Evolutionary conservation across 1,139 yeast species (phyloP).

Genomic region (Blastobotrys capitulatus): DNA sequence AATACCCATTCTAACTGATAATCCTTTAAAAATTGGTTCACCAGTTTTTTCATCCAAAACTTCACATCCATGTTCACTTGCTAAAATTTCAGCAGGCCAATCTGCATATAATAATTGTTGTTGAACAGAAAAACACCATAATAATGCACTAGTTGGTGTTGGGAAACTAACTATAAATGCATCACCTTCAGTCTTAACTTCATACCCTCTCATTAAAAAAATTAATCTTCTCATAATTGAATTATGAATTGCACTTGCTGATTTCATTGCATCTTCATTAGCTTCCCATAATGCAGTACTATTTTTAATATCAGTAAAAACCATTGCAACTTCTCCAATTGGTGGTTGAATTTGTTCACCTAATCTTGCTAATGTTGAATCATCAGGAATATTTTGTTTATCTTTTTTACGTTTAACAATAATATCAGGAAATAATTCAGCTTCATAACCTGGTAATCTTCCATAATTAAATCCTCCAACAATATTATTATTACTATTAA

Average conservation of each 20-base stretch:
- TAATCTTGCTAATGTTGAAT: slow-evolving; percentile 71
- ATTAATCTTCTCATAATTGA: slow-evolving; percentile 90
- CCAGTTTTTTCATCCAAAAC: slow-evolving; percentile 62
- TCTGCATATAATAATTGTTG: slow-evolving; percentile 76
- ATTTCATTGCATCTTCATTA: slow-evolving; percentile 90
- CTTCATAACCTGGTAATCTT: slow-evolving; percentile 40
- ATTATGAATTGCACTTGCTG: slow-evolving; percentile 93
- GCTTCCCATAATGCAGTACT: slow-evolving; percentile 93
- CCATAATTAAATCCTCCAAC: slow-evolving; percentile 16
- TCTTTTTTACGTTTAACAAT: slow-evolving; percentile 46
- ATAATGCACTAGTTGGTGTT: slow-evolving; percentile 79
- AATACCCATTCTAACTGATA: slow-evolving; percentile 94
- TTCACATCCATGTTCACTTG: slow-evolving; percentile 79
- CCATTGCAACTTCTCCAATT: slow-evolving; percentile 88
- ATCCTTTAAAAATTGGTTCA: slow-evolving; percentile 66
- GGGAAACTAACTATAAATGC: slow-evolving; percentile 99
- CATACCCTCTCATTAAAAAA: slow-evolving; percentile 93
- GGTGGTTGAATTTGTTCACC: slow-evolving; percentile 96
- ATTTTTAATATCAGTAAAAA: slow-evolving; percentile 93
- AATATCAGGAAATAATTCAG: slow-evolving; percentile 40
- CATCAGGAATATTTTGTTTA: slow-evolving; percentile 56
- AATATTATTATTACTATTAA: slow-evolving; percentile 2
- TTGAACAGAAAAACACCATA: slow-evolving; percentile 95
- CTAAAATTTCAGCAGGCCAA: slow-evolving; percentile 93
- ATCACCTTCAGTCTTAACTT: slow-evolving; percentile 98